These are phyloP conservation scores for Pulveroboletus frians DNA, from an alignment of 768 basidiomycete genomes.

Conservation along the genomic window DNA sequence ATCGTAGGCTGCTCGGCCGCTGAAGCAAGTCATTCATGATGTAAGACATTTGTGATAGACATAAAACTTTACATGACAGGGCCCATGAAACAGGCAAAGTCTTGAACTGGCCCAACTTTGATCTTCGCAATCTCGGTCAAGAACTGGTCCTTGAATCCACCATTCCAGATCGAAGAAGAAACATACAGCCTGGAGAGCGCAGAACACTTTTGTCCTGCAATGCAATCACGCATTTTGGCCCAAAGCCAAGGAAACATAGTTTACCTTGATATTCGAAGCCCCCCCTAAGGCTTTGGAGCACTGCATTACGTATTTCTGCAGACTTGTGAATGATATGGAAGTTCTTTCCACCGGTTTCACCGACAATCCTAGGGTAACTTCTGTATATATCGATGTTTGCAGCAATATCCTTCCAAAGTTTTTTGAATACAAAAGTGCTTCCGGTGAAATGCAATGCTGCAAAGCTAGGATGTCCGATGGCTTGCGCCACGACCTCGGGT, in stretches of 20 bases:
- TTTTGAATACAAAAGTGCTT: conserved; percentile 89
- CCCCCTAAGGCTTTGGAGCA: conserved; percentile 76
- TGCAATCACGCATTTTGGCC: not conserved
- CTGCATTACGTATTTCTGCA: conserved; percentile 88
- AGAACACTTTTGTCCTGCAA: conserved; percentile 89
- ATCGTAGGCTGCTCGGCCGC: conserved; percentile 83
- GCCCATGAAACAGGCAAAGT: conserved; percentile 87
- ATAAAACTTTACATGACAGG: conserved; percentile 75
- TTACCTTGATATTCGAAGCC: conserved; percentile 95
- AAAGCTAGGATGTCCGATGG: conserved; percentile 72
- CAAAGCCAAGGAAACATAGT: not conserved
- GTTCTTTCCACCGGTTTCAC: conserved; percentile 99
- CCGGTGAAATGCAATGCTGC: conserved; percentile 96
- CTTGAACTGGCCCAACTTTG: conserved; percentile 70
- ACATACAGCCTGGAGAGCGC: conserved; percentile 91
- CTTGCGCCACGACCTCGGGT: conserved; percentile 78
- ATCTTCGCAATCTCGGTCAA: conserved; percentile 76
- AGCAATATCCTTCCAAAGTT: conserved; percentile 95
- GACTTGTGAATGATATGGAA: conserved; percentile 90
- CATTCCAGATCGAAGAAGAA: conserved; percentile 77
- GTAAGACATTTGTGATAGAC: not conserved
- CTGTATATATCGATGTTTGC: conserved; percentile 82
- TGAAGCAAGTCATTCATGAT: conserved; percentile 24
- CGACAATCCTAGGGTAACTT: conserved; percentile 91
- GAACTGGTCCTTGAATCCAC: conserved; percentile 79